Evolutionary conservation across 495 filamentous ascomycete genomes (phyloP).

Genomic region (Pseudotulostoma volvatum): DNA sequence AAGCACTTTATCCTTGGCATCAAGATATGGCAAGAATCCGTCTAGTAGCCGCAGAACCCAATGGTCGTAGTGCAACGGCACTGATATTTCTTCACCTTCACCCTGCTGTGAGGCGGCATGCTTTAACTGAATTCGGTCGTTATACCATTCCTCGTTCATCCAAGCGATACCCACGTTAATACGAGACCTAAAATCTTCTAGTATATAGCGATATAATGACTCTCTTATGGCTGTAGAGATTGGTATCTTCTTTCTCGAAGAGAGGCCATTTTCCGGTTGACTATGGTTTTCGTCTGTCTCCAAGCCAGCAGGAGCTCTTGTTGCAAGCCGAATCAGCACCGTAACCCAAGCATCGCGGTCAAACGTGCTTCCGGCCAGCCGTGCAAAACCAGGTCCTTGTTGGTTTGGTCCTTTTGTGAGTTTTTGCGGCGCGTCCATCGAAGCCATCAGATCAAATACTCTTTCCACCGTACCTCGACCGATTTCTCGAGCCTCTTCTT

Average conservation of each 20-base stretch:
- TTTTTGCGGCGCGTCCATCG: conserved; percentile 47
- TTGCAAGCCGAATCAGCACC: conserved; percentile 70
- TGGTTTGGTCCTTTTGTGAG: conserved; percentile 21
- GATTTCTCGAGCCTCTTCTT: conserved; percentile 48
- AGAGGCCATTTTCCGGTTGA: conserved; percentile 5
- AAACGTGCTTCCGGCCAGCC: conserved; percentile 69
- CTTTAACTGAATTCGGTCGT: conserved; percentile 51
- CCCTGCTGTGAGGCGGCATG: conserved; percentile 22
- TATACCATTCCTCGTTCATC: conserved; percentile 98
- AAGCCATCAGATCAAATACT: conserved; percentile 59
- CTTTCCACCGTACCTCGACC: conserved; percentile 53
- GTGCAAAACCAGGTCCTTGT: conserved; percentile 47
- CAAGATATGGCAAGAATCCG: conserved; percentile 73
- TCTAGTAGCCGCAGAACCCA: conserved; percentile 71
- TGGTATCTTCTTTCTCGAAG: conserved; percentile 11
- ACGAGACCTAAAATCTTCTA: conserved; percentile 77
- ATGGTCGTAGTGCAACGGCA: conserved; percentile 51
- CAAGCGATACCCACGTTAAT: conserved; percentile 79
- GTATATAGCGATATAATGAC: conserved; percentile 60
- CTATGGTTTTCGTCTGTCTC: conserved; percentile 32
- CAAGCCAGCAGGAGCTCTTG: conserved; percentile 53
- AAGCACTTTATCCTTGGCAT: conserved; percentile 70
- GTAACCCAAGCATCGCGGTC: conserved; percentile 88
- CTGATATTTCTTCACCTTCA: conserved; percentile 23
- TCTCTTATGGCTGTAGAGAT: conserved; percentile 61